Evolutionary conservation across 75 land plant species (phyloP), one percentile per base, ranked within the genome.

Genomic region (Picea sitchensis): DNA sequence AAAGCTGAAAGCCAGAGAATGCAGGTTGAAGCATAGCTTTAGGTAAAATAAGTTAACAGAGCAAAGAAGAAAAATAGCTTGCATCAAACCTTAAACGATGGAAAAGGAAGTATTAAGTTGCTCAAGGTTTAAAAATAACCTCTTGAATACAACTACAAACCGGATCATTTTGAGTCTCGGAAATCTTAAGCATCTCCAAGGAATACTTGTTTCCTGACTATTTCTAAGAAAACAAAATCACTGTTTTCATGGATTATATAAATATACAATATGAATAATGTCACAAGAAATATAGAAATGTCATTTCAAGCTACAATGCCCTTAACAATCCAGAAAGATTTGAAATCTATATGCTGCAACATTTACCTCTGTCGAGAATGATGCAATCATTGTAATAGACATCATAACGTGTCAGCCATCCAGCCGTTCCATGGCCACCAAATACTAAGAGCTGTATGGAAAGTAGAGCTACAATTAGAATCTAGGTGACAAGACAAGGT

Each of bases 401-500:
- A 76, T 96, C 99, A 88, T 96, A 96, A 34, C 95, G 90, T 77
- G 95, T 96, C 78, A 96, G 84, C 99, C 99, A 97, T 65, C 99
- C 99, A 69, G 95, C 98, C 65, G 98, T 92, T 61, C 98, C 95
- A 90, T 97, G 99, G 47, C 99, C 98, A 59, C 99, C 99, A 91
- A 95, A 97, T 71, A 97, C 58, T 79, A 97, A 83, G 32, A 97
- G 90, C 99, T 97, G 92, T 75, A 87, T 63, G 9, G 65, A 17
- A 79, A 57, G 11, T 0, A 56, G 61, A 21, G 31, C 12, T 15
- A 58, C 38, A 12, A 41, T 71, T 41, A 71, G 20, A 38, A 71
- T 34, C 73, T 44, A 71, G 5, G 20, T 38, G 36, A 47, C 54
- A 67, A 34, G 20, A 67, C 18, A 5, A 20, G 8, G 14, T 67